Conservation (phyloP, 148 eudicot species). For the Euryodendron excelsum region DNA sequence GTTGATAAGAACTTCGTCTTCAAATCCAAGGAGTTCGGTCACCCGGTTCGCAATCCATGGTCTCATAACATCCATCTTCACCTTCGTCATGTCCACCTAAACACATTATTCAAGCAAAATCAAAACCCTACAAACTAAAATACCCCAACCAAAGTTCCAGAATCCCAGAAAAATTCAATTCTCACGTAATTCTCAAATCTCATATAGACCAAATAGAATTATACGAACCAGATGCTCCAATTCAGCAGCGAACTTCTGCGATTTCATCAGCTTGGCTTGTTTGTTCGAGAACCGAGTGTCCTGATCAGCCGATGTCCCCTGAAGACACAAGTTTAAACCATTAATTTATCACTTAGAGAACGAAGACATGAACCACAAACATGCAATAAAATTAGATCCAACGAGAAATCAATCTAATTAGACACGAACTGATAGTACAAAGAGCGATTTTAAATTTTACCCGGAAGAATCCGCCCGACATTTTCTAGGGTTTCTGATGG, state of each 20-base stretch:
- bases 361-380: conserved; percentile 4
- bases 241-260: conserved; percentile 93
- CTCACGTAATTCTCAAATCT: not conserved
- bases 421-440: too few species aligned
- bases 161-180: not conserved
- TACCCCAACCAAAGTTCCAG: not conserved
- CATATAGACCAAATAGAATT: not conserved
- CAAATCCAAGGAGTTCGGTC: conserved; percentile 91
- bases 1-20: conserved; percentile 95
- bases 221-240: conserved; percentile 76
- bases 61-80: conserved; percentile 89
- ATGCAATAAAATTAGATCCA: not conserved
- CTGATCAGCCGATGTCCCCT: conserved; percentile 99
- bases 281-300: conserved; percentile 97
- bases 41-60: conserved; percentile 94
- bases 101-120: conserved; percentile 5
- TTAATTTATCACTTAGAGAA: not conserved
- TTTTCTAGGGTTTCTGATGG: conserved; percentile 73
- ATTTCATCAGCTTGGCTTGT: conserved; percentile 86
- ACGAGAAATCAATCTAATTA: not conserved
- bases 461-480: conserved; percentile 99
- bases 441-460: conserved; percentile 27
- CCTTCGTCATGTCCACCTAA: conserved; percentile 82
- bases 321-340: conserved; percentile 10
- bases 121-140: not conserved